Evolutionary conservation across 352 stramenopile species (phyloP).

Genomic region (Phytophthora quininea): DNA sequence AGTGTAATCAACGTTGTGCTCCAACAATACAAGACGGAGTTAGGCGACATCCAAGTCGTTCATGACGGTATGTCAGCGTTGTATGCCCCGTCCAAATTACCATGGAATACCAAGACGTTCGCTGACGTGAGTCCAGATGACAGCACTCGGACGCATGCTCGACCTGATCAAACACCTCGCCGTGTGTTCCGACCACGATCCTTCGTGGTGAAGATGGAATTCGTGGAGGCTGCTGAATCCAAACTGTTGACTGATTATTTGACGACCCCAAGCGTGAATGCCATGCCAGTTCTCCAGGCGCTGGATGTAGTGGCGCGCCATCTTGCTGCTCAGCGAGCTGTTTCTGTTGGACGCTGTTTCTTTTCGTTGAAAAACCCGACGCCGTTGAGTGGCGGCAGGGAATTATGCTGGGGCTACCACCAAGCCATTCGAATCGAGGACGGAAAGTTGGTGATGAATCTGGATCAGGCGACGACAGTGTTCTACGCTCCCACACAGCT

Average conservation of each 20-base stretch:
- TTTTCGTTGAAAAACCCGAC: conserved; percentile 59
- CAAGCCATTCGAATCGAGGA: conserved; percentile 49
- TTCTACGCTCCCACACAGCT: conserved; percentile 50
- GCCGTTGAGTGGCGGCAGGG: conserved; percentile 46
- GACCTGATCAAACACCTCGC: conserved; percentile 2
- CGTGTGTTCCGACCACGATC: conserved; percentile 34
- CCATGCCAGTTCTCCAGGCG: conserved; percentile 51
- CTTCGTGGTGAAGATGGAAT: conserved; percentile 60
- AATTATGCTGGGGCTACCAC: too few species aligned
- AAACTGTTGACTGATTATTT: conserved; percentile 39
- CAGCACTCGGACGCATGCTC: conserved; percentile 2
- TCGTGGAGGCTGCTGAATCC: conserved; percentile 46
- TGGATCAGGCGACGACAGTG: conserved; percentile 58
- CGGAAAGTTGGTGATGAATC: conserved; percentile 53
- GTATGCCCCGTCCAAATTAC: too few species aligned
- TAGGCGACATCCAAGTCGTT: too few species aligned
- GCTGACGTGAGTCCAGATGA: conserved; percentile 45
- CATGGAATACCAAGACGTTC: too few species aligned
- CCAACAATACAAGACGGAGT: too few species aligned
- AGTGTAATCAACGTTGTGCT: too few species aligned
- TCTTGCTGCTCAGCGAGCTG: conserved; percentile 42
- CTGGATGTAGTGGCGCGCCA: conserved; percentile 59
- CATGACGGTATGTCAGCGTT: too few species aligned
- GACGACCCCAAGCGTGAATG: conserved; percentile 43
- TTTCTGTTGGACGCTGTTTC: conserved; percentile 55